Evolutionary conservation across 2,329 filamentous ascomycete genomes (phyloP).

Genomic region (Exophiala calicioides): DNA sequence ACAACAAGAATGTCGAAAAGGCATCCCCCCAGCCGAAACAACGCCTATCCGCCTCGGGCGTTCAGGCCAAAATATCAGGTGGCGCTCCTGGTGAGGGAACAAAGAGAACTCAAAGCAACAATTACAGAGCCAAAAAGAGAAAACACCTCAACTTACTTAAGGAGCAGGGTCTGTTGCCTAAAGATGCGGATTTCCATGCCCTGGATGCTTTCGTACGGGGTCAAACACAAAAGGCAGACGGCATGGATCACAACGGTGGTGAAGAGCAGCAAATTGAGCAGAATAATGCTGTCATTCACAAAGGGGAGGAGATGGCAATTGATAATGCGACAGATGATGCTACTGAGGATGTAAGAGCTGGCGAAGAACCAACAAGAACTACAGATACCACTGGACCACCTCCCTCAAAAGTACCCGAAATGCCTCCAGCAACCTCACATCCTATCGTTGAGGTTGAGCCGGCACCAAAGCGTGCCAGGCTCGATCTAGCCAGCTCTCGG

Average conservation of each 20-base stretch:
- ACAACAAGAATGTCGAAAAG: not conserved
- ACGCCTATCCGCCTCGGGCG: too few relatives aligned
- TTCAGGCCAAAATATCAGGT: conserved; percentile 2
- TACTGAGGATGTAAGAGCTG: not conserved
- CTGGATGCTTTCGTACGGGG: conserved; percentile 23
- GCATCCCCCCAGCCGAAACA: too few relatives aligned
- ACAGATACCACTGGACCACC: not conserved
- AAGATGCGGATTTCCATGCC: conserved; percentile 48
- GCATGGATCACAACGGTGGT: conserved; percentile 52
- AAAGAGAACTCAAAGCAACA: conserved; percentile 55
- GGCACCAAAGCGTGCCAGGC: conserved; percentile 40
- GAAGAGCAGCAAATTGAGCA: conserved; percentile 42
- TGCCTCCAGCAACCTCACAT: not conserved
- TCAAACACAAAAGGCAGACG: conserved; percentile 31
- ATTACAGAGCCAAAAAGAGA: conserved; percentile 54
- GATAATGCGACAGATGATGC: not conserved
- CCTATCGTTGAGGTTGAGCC: conserved; percentile 5
- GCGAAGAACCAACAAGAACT: not conserved
- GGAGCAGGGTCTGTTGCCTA: conserved; percentile 52
- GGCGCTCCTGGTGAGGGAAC: conserved; percentile 54
- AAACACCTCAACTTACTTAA: conserved; percentile 56
- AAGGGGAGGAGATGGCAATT: not conserved
- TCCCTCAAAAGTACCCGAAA: not conserved
- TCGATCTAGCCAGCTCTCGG: conserved; percentile 64
- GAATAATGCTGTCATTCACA: not conserved